Conservation (phyloP, 2,329 filamentous ascomycete species). For the Coniochaeta sp. region DNA sequence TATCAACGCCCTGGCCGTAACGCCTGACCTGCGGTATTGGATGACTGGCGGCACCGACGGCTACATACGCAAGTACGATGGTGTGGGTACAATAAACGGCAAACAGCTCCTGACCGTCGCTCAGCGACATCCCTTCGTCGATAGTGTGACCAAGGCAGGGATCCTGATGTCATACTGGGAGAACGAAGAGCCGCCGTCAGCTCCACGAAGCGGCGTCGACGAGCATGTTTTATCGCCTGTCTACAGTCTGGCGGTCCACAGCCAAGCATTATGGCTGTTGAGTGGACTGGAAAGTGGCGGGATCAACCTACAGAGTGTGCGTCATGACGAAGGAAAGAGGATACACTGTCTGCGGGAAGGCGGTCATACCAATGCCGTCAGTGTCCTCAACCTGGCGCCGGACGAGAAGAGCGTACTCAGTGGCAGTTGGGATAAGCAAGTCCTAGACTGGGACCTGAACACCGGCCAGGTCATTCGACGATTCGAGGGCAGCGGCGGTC, state of each 20-base stretch:
- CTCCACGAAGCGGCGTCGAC: conserved; percentile 36
- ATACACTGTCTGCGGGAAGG: conserved; percentile 68
- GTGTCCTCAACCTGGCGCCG: conserved; percentile 70
- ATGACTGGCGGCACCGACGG: conserved; percentile 92
- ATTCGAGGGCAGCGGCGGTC: conserved; percentile 71
- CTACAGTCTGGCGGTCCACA: conserved; percentile 88
- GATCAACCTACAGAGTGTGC: conserved; percentile 88
- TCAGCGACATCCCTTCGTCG: conserved; percentile 92
- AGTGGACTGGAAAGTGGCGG: conserved; percentile 84
- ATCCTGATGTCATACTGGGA: conserved; percentile 97
- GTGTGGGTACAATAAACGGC: conserved; percentile 88
- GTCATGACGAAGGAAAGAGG: conserved; percentile 89
- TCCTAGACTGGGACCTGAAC: conserved; percentile 93
- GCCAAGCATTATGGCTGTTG: conserved; percentile 82
- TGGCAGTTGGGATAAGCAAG: conserved; percentile 92
- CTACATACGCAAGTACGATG: conserved; percentile 96
- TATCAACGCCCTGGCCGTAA: conserved; percentile 86
- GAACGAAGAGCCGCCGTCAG: conserved; percentile 68
- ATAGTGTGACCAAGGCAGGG: conserved; percentile 92
- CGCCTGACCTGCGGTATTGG: conserved; percentile 90
- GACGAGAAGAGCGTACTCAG: conserved; percentile 86
- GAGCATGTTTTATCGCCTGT: conserved; percentile 72
- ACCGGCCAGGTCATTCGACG: conserved; percentile 68
- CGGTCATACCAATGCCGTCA: conserved; percentile 80
- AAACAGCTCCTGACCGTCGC: conserved; percentile 91